Evolutionary conservation across 1,284 basidiomycete genomes (phyloP).

Genomic region (Cryptococcus neoformans): DNA sequence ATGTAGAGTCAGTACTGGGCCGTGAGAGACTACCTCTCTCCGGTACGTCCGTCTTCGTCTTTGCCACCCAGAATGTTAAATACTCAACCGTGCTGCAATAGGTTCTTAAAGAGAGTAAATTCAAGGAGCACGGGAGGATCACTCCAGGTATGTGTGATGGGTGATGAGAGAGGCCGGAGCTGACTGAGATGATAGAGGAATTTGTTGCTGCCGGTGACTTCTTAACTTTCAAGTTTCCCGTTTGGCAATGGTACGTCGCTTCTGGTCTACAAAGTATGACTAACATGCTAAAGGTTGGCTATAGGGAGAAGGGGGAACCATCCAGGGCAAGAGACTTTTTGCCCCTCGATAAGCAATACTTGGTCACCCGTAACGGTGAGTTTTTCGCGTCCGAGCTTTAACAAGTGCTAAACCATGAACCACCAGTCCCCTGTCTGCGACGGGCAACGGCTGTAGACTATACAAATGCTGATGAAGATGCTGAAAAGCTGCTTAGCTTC

Average conservation of each 20-base stretch:
- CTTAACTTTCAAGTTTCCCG: slow-evolving; percentile 90
- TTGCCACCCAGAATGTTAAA: slow-evolving; percentile 8
- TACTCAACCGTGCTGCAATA: slow-evolving; percentile 37
- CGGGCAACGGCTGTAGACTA: slow-evolving; percentile 88
- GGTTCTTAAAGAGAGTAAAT: slow-evolving; percentile 97
- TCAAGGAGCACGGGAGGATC: slow-evolving; percentile 96
- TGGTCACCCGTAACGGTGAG: slow-evolving; percentile 76
- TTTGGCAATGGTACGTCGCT: slow-evolving; percentile 80
- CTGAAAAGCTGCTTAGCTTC: slow-evolving; percentile 71
- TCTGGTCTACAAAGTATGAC: background rate
- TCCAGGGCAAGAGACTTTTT: slow-evolving; percentile 86
- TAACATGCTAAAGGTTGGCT: background rate
- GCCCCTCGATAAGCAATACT: slow-evolving; percentile 92
- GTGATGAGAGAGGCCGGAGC: background rate
- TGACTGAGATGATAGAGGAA: slow-evolving; percentile 63
- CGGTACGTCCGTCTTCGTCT: slow-evolving; percentile 55
- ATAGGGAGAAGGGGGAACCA: slow-evolving; percentile 83
- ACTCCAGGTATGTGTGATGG: slow-evolving; percentile 71
- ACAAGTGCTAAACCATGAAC: background rate
- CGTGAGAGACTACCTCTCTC: slow-evolving; percentile 93
- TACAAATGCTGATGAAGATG: slow-evolving; percentile 91
- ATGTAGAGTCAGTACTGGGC: slow-evolving; percentile 85
- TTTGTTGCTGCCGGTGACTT: slow-evolving; percentile 95
- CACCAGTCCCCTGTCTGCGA: slow-evolving; percentile 79
- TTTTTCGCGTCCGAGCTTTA: background rate